phyloP scores from a whole-genome alignment of 352 stramenopile genomes.

The Phytophthora tubulina region DNA sequence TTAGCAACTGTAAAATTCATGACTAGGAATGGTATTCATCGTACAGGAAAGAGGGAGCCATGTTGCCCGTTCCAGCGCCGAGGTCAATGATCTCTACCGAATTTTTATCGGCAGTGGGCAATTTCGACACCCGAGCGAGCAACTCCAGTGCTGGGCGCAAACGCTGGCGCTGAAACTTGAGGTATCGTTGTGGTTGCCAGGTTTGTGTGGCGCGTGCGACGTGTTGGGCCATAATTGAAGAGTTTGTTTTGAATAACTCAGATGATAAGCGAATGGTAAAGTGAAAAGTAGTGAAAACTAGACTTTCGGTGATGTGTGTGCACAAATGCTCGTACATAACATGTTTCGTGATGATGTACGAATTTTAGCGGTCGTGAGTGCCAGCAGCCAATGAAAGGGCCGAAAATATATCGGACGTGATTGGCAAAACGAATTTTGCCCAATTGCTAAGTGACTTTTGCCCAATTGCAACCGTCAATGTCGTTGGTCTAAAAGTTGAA shows the following conservation, averaged over 20 bases:
- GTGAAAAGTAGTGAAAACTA: background rate
- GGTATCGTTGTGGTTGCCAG: slow-evolving; percentile 70
- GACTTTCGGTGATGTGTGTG: background rate
- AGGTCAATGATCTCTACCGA: slow-evolving; percentile 64
- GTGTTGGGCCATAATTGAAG: slow-evolving; percentile 23
- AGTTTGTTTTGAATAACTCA: background rate
- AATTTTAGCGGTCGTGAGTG: background rate
- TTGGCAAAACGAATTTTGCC: no score
- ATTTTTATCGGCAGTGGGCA: slow-evolving; percentile 30
- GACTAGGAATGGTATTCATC: slow-evolving; percentile 5
- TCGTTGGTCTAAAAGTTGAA: background rate
- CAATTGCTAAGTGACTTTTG: no score
- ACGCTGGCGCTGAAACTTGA: slow-evolving; percentile 69
- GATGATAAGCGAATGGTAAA: background rate
- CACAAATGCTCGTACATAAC: slow-evolving; percentile 11
- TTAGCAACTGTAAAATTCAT: background rate
- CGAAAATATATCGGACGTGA: background rate
- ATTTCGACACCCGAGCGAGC: slow-evolving; percentile 47
- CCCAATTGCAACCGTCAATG: background rate
- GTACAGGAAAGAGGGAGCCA: slow-evolving; percentile 70
- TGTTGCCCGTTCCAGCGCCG: slow-evolving; percentile 76
- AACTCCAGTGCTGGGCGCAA: slow-evolving; percentile 74
- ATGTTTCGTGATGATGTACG: slow-evolving; percentile 10
- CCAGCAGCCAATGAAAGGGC: background rate
- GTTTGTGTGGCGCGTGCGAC: slow-evolving; percentile 44